Evolutionary conservation across 2,329 filamentous ascomycete species (phyloP).

Genomic region (Cyphellophora attinorum): DNA sequence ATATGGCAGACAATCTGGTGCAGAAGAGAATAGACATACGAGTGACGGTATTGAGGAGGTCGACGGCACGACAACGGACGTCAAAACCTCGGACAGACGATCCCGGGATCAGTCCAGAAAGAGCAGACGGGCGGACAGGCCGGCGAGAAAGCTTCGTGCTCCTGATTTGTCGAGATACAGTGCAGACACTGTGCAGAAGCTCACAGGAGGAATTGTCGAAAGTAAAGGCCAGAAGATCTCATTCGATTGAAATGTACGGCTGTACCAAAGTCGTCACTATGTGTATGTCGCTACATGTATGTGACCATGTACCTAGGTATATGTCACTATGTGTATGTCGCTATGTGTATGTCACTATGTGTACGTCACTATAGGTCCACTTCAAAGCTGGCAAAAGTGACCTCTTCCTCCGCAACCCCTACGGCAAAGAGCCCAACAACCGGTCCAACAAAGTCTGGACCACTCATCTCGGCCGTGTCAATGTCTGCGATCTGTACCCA

Average conservation of each 20-base stretch:
- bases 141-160: conserved; percentile 23
- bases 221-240: conserved; percentile 70
- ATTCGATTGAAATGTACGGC: conserved; percentile 68
- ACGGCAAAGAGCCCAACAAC: conserved; percentile 23
- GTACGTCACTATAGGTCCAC: no score
- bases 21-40: conserved; percentile 27
- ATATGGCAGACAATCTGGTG: conserved; percentile 46
- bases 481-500: conserved; percentile 6
- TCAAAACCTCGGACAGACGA: neutral
- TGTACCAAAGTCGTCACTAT: no score
- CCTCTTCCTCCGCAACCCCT: conserved; percentile 2
- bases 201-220: conserved; percentile 72
- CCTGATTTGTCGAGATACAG: conserved; percentile 32
- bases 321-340: no score
- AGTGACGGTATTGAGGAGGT: conserved; percentile 3
- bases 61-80: neutral
- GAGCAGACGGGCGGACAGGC: conserved; percentile 13
- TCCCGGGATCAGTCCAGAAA: neutral
- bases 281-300: no score
- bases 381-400: neutral
- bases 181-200: conserved; percentile 47
- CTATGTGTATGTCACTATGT: no score
- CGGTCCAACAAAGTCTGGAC: conserved; percentile 25
- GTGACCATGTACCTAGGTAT: no score
- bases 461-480: conserved; percentile 22